Base-by-base conservation (phyloP, 2,329 filamentous ascomycete genomes). In the Talaromyces marneffei region DNA sequence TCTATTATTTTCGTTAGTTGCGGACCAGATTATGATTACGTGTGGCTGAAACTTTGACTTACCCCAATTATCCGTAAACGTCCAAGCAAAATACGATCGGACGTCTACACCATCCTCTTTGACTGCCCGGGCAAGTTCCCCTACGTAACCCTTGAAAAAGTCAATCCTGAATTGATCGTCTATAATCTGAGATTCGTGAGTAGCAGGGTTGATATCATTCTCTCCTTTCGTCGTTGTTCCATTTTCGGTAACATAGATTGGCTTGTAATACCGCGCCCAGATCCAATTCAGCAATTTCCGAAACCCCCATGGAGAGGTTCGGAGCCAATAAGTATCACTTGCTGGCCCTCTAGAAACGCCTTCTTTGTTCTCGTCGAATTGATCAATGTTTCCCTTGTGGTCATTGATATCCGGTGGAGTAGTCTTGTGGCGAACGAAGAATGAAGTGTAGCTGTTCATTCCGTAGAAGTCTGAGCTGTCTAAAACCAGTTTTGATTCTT, bases 391-490 rank as follows among this genome's bases (percentile, higher is more conserved):
- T 53, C 90, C 90, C 40, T 85, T 78, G 75, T 85, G 87, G 77
- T 93, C 90, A 59, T 89, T 83, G 9, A 44, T 57, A 33, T 57
- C 37, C 3, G 37, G 79, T 60, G 80, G 76, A 2, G 81, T 82
- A 27, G 81, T 79, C 69, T 84, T 83, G 77, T 92, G 87, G 75
- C 85, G 86, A 76, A 92, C 84, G 77, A 89, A 93, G 79, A 92
- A 89, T 69, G 89, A 87, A 20, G 89, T 91, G 79, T 93, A 93
- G 78, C 89, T 87, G 79, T 93, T 92, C 88, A 92, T 91, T 72
- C 89, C 90, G 75, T 92, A 93, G 76, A 92, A 93, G 78, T 92
- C 90, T 71, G 91, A 92, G 69, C 86, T 90, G 9, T 88, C 89
- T 69, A 87, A 80, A 50, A 93, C 86, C 20, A 92, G 79, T 4